These are phyloP conservation scores for Plasmodium berghei DNA, from an alignment of 169 alveolate species.

Conservation along the genomic window DNA sequence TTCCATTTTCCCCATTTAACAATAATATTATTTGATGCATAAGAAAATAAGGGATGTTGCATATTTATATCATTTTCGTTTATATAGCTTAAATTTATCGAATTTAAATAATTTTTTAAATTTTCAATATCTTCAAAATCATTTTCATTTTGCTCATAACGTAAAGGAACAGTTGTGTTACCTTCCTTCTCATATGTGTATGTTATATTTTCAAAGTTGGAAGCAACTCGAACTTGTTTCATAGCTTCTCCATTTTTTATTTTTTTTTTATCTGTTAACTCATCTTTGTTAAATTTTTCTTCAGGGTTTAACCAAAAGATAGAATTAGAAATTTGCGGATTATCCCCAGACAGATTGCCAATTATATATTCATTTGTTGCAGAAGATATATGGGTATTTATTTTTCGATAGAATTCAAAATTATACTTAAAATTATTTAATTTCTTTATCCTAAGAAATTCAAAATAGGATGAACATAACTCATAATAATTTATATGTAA, in stretches of 20 bases:
- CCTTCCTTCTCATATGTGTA: neutral
- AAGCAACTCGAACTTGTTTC: too few species aligned
- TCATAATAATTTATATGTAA: constrained; percentile 36
- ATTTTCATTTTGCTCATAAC: neutral
- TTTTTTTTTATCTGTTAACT: neutral
- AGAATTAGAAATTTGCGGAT: neutral
- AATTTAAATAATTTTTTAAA: constrained; percentile 21
- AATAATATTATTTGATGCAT: constrained; percentile 58
- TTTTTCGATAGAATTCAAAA: constrained; percentile 26
- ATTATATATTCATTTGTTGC: constrained; percentile 29
- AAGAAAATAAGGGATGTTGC: constrained; percentile 18
- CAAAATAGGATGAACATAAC: constrained; percentile 34
- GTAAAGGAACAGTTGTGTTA: neutral
- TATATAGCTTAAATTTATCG: constrained; percentile 37
- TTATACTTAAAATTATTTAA: constrained; percentile 41
- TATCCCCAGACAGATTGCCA: neutral
- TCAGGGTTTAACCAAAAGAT: neutral
- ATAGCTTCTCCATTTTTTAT: neutral
- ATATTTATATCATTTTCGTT: constrained; percentile 39
- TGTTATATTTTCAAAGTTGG: too few species aligned
- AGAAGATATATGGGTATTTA: constrained; percentile 26
- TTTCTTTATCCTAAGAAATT: constrained; percentile 30
- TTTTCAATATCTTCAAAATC: constrained; percentile 45
- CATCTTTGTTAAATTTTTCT: neutral
- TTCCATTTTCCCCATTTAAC: constrained; percentile 61